Base-by-base conservation (phyloP, 371 early-diverging fungal species). In the Zychaea mexicana region DNA sequence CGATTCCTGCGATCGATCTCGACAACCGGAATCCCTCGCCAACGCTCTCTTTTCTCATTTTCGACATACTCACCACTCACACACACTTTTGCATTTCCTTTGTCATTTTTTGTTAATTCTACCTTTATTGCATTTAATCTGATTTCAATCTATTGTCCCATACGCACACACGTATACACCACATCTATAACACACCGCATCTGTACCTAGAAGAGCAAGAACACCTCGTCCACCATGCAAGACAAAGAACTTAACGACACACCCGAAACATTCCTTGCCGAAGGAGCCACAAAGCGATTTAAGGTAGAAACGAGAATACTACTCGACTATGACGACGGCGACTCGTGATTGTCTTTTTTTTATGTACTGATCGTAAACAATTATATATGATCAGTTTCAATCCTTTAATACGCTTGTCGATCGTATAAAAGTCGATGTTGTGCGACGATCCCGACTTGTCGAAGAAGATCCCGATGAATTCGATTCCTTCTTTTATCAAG, bases 401-500 rank as follows among this genome's bases (percentile, higher is more conserved):
- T 83, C 94, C 49, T 95, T 96, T 72, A 88, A 85, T 64, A 86
- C 87, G 39, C 84, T 94, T 27, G 85, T 94, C 17, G 89, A 93
- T 54, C 76, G 79, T 21, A 83, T 96, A 45, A 92, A 94, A 65
- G 87, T 95, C 72, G 88, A 92, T 73, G 86, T 92, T 38, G 74
- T 84, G 3, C 81, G 81, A 61, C 67, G 79, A 69, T 76, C 81
- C 30, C 68, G 70, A 54, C 66, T 72, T 21, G 72, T 77, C n/a
- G 76, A 85, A 28, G 91, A 88, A 19, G 84, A 85, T 30, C 84
- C 87, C 3, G 90, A 88, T 55, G 83, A 79, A 10, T 77, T 83
- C 53, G 92, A 88, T 30, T 93, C 95, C 24, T 95, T 88, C 72
- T 96, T 97, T 67, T 85, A 90, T 56, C 92, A 94, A 62, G 78